Conservation (phyloP, 148 eudicot genomes). For the Cornus florida region DNA sequence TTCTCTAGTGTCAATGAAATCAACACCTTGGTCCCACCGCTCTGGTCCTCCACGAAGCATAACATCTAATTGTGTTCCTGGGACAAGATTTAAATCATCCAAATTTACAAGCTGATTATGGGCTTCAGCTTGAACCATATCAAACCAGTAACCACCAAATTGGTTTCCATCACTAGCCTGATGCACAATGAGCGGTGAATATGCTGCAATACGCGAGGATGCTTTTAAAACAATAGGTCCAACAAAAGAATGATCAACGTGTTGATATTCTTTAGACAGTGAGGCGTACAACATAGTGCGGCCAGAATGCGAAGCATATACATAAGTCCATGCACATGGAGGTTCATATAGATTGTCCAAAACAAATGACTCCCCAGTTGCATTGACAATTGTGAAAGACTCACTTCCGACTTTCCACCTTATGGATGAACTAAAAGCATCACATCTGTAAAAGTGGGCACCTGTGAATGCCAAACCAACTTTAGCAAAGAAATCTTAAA, state of each 20-base stretch:
- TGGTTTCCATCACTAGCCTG: conserved; percentile 87
- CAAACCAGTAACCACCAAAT: conserved; percentile 87
- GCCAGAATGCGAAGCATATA: conserved; percentile 59
- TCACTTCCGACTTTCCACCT: conserved; percentile 74
- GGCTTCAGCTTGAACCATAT: conserved; percentile 44
- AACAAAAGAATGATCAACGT: conserved; percentile 36
- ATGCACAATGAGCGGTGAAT: conserved; percentile 53
- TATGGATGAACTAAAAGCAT: conserved; percentile 66
- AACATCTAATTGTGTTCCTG: conserved; percentile 69
- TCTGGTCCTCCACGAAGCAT: conserved; percentile 80
- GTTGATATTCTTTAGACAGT: conserved; percentile 42
- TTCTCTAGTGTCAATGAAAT: conserved; percentile 52
- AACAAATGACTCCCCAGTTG: conserved; percentile 35
- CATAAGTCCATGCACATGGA: conserved; percentile 64
- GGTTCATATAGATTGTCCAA: conserved; percentile 40
- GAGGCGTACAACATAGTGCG: conserved; percentile 60
- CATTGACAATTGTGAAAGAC: conserved; percentile 53
- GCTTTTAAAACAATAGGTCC: conserved; percentile 58
- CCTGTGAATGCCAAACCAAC: conserved; percentile 38
- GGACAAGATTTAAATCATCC: conserved; percentile 58
- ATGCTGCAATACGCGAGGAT: conserved; percentile 60
- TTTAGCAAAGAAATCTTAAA: not conserved
- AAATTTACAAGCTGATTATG: conserved; percentile 39
- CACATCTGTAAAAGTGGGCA: conserved; percentile 66
- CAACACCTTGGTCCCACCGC: conserved; percentile 73